These are phyloP conservation scores for Penicillium macrosclerotiorum DNA, from an alignment of 495 filamentous ascomycete species.

Conservation along the genomic window DNA sequence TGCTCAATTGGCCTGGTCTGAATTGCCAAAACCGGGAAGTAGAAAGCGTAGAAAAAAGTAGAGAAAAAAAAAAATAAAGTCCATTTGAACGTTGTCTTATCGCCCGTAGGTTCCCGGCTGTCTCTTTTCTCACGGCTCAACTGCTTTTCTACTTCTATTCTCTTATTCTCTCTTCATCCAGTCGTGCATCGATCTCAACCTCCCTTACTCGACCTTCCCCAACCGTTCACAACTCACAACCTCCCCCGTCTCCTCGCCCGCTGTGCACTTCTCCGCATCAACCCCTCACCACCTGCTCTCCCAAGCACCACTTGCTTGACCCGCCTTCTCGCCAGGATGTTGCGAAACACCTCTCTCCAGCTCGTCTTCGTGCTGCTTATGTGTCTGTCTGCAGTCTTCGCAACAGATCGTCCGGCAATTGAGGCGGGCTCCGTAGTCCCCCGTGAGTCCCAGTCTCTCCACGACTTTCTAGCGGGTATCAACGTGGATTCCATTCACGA, in stretches of 20 bases:
- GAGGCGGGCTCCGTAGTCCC: conserved; percentile 10
- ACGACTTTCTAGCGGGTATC: conserved; percentile 39
- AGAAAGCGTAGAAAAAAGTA: background rate
- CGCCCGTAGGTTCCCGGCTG: background rate
- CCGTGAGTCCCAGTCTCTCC: conserved; percentile 36
- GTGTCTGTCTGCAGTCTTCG: conserved; percentile 17
- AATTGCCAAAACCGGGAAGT: background rate
- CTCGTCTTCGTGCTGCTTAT: conserved; percentile 18
- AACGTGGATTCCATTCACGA: conserved; percentile 45
- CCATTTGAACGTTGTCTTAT: conserved; percentile 1
- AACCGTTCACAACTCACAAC: no score
- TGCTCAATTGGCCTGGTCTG: background rate
- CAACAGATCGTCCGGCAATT: conserved; percentile 17
- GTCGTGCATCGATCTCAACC: background rate
- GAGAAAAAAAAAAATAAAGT: background rate
- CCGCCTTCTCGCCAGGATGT: conserved; percentile 12
- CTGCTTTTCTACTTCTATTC: conserved; percentile 13
- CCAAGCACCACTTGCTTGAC: conserved; percentile 21
- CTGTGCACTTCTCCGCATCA: conserved; percentile 5
- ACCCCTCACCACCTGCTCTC: conserved; percentile 24
- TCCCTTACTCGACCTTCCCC: no score
- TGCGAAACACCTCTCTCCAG: conserved; percentile 24
- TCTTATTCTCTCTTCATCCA: background rate
- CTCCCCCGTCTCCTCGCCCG: no score
- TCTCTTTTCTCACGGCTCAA: conserved; percentile 10